phyloP scores from a whole-genome alignment of 768 basidiomycete genomes.

The Termitomyces sp. region DNA sequence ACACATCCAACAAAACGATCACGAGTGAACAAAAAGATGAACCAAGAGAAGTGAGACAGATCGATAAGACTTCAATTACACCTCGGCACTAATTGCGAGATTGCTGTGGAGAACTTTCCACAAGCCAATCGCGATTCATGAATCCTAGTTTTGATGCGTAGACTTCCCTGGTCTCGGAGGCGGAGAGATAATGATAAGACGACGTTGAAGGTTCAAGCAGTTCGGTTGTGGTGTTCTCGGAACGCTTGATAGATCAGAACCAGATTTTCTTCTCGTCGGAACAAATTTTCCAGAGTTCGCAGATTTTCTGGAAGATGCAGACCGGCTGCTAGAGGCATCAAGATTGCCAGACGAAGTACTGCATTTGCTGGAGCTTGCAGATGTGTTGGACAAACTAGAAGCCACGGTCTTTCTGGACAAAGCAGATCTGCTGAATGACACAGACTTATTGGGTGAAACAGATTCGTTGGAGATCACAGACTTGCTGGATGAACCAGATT shows the following conservation, averaged over 20 bases:
- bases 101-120: not conserved
- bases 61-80: not conserved
- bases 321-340: not conserved
- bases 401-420: not conserved
- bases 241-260: not conserved
- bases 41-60: not conserved
- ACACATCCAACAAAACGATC: not conserved
- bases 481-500: not conserved
- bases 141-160: not conserved
- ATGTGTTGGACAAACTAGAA: not conserved
- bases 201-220: not conserved
- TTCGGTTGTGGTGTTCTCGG: not conserved
- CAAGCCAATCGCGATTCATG: not conserved
- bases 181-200: slow-evolving; percentile 3
- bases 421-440: not conserved
- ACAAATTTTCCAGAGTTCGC: not conserved
- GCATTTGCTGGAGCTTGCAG: not conserved
- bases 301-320: not conserved
- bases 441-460: not conserved
- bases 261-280: not conserved
- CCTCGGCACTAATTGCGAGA: too few relatives aligned
- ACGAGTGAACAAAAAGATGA: not conserved
- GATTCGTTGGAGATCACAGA: not conserved
- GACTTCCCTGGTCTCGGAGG: not conserved
- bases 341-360: not conserved